phyloP scores from a whole-genome alignment of 108 stramenopile species.

The Poteriospumella lacustris region DNA sequence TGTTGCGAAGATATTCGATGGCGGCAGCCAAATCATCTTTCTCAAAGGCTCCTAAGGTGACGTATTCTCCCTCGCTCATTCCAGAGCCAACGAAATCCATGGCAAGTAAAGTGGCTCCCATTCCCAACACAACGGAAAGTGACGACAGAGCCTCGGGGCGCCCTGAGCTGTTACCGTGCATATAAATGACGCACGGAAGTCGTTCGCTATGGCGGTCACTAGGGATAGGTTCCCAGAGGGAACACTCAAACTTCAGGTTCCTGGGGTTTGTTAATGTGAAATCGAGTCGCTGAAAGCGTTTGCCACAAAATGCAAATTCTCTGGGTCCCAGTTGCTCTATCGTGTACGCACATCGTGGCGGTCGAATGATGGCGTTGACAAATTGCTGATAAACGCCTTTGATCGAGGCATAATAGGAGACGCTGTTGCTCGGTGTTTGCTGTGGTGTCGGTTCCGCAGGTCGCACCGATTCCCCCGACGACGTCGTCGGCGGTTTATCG shows the following conservation, averaged over 20 bases:
- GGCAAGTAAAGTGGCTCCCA: conserved; percentile 83
- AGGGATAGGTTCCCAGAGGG: conserved; percentile 84
- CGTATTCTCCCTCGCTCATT: conserved; percentile 87
- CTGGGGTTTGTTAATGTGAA: conserved; percentile 80
- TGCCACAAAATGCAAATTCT: conserved; percentile 55
- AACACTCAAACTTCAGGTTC: conserved; percentile 77
- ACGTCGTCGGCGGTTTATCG: too few species aligned
- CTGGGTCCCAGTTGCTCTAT: conserved; percentile 59
- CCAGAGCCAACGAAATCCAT: conserved; percentile 99
- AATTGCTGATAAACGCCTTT: conserved; percentile 34
- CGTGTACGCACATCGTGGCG: conserved; percentile 78
- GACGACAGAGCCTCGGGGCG: conserved; percentile 78
- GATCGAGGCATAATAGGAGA: not conserved
- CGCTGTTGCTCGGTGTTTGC: too few species aligned
- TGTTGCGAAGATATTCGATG: conserved; percentile 71
- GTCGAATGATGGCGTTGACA: conserved; percentile 95
- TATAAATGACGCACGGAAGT: conserved; percentile 63
- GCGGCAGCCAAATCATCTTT: conserved; percentile 75
- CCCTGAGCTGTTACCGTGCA: conserved; percentile 85
- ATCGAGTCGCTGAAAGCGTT: conserved; percentile 79
- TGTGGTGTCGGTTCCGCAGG: too few species aligned
- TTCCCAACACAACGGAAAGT: conserved; percentile 72
- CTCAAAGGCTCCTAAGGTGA: conserved; percentile 91
- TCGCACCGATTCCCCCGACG: too few species aligned
- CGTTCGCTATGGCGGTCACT: conserved; percentile 55